Evolutionary conservation across 305 asterid genomes (phyloP).

Genomic region (Fraxinus floribunda): DNA sequence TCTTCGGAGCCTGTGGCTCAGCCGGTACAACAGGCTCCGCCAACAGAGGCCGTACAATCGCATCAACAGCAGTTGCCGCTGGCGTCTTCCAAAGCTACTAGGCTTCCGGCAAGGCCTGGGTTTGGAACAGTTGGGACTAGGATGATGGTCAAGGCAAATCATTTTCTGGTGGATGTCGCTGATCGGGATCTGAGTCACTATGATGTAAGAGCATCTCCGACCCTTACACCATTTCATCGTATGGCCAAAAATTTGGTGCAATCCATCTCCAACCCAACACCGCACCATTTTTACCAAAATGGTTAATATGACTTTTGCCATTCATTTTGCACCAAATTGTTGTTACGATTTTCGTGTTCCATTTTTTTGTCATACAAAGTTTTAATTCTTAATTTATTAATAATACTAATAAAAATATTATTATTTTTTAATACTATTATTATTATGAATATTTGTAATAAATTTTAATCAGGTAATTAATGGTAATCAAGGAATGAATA

Average conservation of each 20-base stretch:
- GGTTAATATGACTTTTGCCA: not conserved
- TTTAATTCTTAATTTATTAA: not conserved
- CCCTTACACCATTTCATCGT: not conserved
- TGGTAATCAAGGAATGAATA: not conserved
- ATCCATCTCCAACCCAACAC: not conserved
- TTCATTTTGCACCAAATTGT: not conserved
- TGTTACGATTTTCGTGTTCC: not conserved
- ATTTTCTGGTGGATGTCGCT: slow-evolving; percentile 51
- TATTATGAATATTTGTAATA: not conserved
- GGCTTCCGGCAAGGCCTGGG: slow-evolving; percentile 55
- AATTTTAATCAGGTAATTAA: not conserved
- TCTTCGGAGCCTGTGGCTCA: slow-evolving; percentile 20
- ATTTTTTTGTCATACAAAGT: not conserved
- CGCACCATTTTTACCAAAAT: not conserved
- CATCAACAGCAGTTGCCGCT: slow-evolving; percentile 32
- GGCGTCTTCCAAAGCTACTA: slow-evolving; percentile 45
- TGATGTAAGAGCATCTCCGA: slow-evolving; percentile 39
- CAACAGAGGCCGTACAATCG: not conserved
- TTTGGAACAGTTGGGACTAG: slow-evolving; percentile 40
- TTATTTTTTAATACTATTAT: not conserved
- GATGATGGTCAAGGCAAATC: slow-evolving; percentile 50
- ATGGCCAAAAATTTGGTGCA: not conserved
- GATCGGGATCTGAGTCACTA: slow-evolving; percentile 58
- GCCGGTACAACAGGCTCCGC: slow-evolving; percentile 15
- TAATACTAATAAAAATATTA: too few species aligned